phyloP scores from a whole-genome alignment of 2,329 filamentous ascomycete species.

The Colletotrichum paranaense region DNA sequence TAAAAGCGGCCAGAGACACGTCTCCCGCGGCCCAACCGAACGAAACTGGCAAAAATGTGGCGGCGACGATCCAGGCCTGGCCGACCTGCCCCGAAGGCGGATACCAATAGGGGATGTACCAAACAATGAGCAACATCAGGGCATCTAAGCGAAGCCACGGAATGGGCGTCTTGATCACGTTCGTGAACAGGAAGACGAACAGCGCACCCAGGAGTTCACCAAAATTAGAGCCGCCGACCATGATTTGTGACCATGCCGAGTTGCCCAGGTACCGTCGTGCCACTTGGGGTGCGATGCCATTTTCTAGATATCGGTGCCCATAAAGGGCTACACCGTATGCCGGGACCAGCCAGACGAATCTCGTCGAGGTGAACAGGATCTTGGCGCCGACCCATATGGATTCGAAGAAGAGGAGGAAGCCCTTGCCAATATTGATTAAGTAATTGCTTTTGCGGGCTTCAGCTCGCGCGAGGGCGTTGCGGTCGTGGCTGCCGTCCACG shows the following conservation, averaged over 20 bases:
- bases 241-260: slow-evolving; percentile 61
- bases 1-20: slow-evolving; percentile 61
- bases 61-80: slow-evolving; percentile 48
- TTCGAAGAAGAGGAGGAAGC: slow-evolving; percentile 41
- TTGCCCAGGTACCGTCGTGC: slow-evolving; percentile 59
- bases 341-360: slow-evolving; percentile 62
- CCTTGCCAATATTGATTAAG: slow-evolving; percentile 10
- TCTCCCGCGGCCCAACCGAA: slow-evolving; percentile 65
- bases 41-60: slow-evolving; percentile 55
- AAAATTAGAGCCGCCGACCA: slow-evolving; percentile 62
- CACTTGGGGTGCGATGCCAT: slow-evolving; percentile 57
- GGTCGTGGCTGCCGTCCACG: slow-evolving; percentile 49
- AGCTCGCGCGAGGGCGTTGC: slow-evolving; percentile 35
- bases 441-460: slow-evolving; percentile 34
- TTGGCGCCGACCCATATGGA: slow-evolving; percentile 57
- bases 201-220: slow-evolving; percentile 61
- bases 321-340: slow-evolving; percentile 61
- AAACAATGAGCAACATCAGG: slow-evolving; percentile 57
- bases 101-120: slow-evolving; percentile 60
- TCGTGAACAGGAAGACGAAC: slow-evolving; percentile 61
- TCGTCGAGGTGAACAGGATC: slow-evolving; percentile 58
- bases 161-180: slow-evolving; percentile 59
- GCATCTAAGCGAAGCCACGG: slow-evolving; percentile 62
- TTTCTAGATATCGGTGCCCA: slow-evolving; percentile 62
- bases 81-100: slow-evolving; percentile 51